Evolutionary conservation across 805 yeast genomes (phyloP).

Genomic region (Ogataea corticis): DNA sequence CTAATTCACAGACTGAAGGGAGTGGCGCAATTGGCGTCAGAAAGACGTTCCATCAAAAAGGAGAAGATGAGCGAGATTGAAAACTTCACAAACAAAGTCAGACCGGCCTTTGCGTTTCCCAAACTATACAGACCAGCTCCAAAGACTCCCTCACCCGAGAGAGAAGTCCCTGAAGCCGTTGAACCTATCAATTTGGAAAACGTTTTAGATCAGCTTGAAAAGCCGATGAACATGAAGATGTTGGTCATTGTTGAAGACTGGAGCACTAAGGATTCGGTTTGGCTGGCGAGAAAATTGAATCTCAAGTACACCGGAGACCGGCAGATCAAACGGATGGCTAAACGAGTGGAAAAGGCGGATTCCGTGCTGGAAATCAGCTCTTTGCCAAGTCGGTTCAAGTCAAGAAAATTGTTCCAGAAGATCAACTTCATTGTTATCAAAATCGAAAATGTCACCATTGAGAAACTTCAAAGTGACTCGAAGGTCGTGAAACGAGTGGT

Average conservation of each 20-base stretch:
- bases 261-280: conserved; percentile 28
- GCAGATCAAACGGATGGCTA: conserved; percentile 19
- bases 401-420: conserved; percentile 39
- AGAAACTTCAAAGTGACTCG: conserved; percentile 16
- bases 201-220: background rate
- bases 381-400: conserved; percentile 42
- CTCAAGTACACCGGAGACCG: conserved; percentile 33
- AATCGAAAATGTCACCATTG: conserved; percentile 43
- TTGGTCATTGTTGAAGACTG: conserved; percentile 50
- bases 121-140: background rate
- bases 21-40: conserved; percentile 28
- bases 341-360: background rate
- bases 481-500: conserved; percentile 22
- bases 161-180: background rate
- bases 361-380: conserved; percentile 38
- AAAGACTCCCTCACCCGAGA: conserved; percentile 11
- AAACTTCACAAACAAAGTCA: conserved; percentile 29
- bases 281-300: conserved; percentile 9
- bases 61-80: conserved; percentile 41
- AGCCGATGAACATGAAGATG: conserved; percentile 3
- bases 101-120: conserved; percentile 15
- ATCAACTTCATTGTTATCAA: conserved; percentile 51
- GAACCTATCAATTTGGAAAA: background rate
- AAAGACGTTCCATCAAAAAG: conserved; percentile 33
- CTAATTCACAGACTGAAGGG: conserved; percentile 35